Evolutionary conservation across 2,329 filamentous ascomycete genomes (phyloP), one percentile per base, ranked within the genome.

Genomic region (Orbilia brochopaga): DNA sequence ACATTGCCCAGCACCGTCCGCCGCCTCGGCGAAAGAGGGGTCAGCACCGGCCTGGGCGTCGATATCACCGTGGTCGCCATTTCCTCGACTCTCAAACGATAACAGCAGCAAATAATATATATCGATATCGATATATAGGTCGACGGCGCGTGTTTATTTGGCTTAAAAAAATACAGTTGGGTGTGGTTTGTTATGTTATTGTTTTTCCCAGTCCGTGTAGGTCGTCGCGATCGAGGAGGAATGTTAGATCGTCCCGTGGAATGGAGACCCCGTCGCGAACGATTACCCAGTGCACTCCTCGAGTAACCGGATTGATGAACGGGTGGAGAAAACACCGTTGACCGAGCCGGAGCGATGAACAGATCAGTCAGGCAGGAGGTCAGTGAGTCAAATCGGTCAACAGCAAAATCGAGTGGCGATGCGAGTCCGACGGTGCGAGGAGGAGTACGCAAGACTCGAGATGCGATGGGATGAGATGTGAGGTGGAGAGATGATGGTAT

Each of bases 1-100:
- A 64, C 59, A 52, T 70, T 70, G 27, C 66, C 66, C 42, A 70
- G 48, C 40, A 70, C 66, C 37, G 59, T 70, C 27, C 66, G 50
- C 55, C 57, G 44, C 54, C 53, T 70, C 13, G 66, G 66, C 54
- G 66, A 70, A 70, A 70, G 66, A 70, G 66, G 66, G 66, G 66
- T 70, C 63, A 70, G 66, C 15, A 70, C 66, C 58, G 65, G 65
- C 40, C 57, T 59, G 59, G 53, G 27, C 27, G 27, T 58, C 52
- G 58, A 59, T 15, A 70, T 46, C 21, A 70, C 46, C 37, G 37
- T 37, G 46, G 66, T 60, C 48, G 66, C 66, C 66, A 70, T 70
- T 51, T 55, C 46, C 21, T 13, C 19, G 15, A 53, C 48, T 50
- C n/a, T n/a, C n/a, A n/a, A n/a, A n/a, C n/a, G n/a, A n/a, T n/a